These are phyloP conservation scores for Microcera coccophila DNA, from an alignment of 2,329 filamentous ascomycete genomes.

Conservation along the genomic window DNA sequence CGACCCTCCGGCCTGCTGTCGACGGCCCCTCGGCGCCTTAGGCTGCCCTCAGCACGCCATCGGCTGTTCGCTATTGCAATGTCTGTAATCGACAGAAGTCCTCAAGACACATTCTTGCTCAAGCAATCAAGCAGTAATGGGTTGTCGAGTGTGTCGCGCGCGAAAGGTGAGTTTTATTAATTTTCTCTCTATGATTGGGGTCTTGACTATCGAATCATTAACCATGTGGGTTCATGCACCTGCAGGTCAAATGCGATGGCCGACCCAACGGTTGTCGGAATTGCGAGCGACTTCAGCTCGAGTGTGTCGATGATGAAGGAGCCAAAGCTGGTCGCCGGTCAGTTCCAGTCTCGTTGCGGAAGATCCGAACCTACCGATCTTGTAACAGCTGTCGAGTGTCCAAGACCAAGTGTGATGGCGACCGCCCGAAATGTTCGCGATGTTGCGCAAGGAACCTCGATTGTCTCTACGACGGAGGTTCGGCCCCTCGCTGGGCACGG, in stretches of 20 bases:
- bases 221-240: not conserved
- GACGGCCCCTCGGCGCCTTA: conserved; percentile 1
- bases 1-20: not conserved
- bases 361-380: conserved; percentile 40
- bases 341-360: conserved; percentile 31
- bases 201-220: conserved; percentile 1
- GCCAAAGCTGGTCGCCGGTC: conserved; percentile 22
- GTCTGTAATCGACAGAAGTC: conserved; percentile 18
- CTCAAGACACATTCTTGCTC: conserved; percentile 12
- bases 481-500: conserved; percentile 36
- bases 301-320: conserved; percentile 35
- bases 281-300: conserved; percentile 41
- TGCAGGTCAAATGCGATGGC: conserved; percentile 41
- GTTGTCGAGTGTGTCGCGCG: conserved; percentile 39
- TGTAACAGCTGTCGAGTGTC: conserved; percentile 38
- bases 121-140: conserved; percentile 29
- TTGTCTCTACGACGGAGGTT: conserved; percentile 38
- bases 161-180: conserved; percentile 33
- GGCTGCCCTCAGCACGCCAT: conserved; percentile 26
- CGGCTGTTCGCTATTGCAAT: conserved; percentile 26
- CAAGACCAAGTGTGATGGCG: conserved; percentile 42
- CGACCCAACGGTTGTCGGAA: conserved; percentile 41
- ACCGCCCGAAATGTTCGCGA: conserved; percentile 37
- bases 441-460: conserved; percentile 33
- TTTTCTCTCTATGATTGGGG: no score